These are phyloP conservation scores for Ormosia emarginata DNA, from an alignment of 306 rosid genomes.

Conservation along the genomic window DNA sequence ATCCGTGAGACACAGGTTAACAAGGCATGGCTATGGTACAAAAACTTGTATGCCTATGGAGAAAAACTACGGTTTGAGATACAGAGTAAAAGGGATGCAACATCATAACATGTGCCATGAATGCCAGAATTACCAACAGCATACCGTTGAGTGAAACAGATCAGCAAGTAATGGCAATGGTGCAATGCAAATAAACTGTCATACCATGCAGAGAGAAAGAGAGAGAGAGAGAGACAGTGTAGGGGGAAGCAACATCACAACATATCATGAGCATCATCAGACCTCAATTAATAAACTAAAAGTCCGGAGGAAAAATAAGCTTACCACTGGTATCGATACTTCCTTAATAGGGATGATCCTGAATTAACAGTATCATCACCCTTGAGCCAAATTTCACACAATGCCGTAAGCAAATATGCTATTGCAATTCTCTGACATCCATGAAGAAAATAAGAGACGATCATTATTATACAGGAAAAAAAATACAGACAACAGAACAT, in stretches of 20 bases:
- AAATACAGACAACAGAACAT: neutral
- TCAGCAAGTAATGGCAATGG: neutral
- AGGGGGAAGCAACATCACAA: too few species aligned
- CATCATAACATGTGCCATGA: too few species aligned
- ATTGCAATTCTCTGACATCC: constrained; percentile 73
- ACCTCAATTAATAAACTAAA: neutral
- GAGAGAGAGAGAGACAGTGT: too few species aligned
- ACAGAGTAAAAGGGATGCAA: too few species aligned
- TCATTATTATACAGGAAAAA: neutral
- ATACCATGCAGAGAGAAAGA: neutral
- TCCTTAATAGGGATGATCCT: constrained; percentile 56
- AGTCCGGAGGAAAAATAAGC: constrained; percentile 12
- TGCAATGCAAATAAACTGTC: neutral
- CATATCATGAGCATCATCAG: neutral
- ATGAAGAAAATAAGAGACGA: neutral
- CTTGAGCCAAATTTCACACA: constrained; percentile 95
- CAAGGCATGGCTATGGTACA: neutral
- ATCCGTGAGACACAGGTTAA: neutral
- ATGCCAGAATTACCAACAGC: neutral
- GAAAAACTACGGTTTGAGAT: too few species aligned
- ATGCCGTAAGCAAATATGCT: constrained; percentile 72
- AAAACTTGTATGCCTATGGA: too few species aligned
- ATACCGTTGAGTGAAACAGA: neutral
- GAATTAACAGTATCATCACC: constrained; percentile 52
- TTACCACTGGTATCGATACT: constrained; percentile 79